phyloP scores from a whole-genome alignment of 2,329 filamentous ascomycete species.

The Aspergillus ochraceoroseus region DNA sequence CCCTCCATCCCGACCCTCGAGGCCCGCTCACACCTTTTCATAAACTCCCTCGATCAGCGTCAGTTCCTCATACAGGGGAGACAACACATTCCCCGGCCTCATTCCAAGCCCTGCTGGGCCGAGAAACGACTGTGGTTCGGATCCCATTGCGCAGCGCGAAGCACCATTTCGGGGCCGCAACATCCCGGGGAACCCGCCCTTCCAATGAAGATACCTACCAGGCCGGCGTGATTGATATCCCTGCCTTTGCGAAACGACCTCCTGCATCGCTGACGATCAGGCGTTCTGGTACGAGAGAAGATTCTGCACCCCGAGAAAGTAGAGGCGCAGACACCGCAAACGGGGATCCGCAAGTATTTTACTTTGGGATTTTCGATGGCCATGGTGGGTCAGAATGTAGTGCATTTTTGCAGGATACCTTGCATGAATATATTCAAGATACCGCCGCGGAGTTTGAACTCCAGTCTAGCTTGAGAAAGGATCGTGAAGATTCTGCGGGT shows the following conservation, averaged over 20 bases:
- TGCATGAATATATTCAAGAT: conserved; percentile 86
- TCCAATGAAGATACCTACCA: conserved; percentile 95
- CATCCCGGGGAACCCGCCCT: conserved; percentile 72
- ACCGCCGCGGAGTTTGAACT: conserved; percentile 71
- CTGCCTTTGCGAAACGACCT: conserved; percentile 80
- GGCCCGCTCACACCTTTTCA: conserved; percentile 63
- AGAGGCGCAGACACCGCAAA: conserved; percentile 66
- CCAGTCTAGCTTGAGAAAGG: conserved; percentile 63
- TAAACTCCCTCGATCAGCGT: conserved; percentile 79
- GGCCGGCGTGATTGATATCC: conserved; percentile 87
- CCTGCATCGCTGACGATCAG: conserved; percentile 58
- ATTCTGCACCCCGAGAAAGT: conserved; percentile 47
- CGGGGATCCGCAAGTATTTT: conserved; percentile 94
- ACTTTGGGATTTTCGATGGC: conserved; percentile 94
- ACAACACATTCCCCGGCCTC: conserved; percentile 51
- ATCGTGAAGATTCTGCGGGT: conserved; percentile 14
- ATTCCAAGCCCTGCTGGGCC: conserved; percentile 57
- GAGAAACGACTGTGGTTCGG: conserved; percentile 87
- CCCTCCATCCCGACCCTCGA: conserved; percentile 79
- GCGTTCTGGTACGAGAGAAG: conserved; percentile 28
- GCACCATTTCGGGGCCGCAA: conserved; percentile 83
- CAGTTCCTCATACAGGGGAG: conserved; percentile 65
- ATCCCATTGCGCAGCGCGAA: conserved; percentile 92
- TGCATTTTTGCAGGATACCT: conserved; percentile 72
- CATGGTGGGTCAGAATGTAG: conserved; percentile 89